Evolutionary conservation across 1,284 basidiomycete species (phyloP).

Genomic region (Gastroboletus turbinatus): DNA sequence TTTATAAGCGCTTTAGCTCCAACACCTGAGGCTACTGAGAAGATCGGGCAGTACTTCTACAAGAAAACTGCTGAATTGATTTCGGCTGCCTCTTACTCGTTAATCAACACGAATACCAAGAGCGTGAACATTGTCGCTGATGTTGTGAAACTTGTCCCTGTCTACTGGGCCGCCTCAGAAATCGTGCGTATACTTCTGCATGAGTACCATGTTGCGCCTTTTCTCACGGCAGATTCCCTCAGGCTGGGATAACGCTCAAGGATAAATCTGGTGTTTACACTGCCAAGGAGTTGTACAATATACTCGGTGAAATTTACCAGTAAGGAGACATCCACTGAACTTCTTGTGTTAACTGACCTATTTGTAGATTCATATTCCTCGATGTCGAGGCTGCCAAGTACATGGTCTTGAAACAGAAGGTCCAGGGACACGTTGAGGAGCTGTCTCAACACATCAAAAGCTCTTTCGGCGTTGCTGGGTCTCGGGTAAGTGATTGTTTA

Average conservation of each 20-base stretch:
- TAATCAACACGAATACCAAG: conserved; percentile 49
- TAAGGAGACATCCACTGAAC: conserved; percentile 33
- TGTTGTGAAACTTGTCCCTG: conserved; percentile 64
- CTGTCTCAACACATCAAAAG: conserved; percentile 58
- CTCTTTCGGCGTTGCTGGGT: conserved; percentile 34
- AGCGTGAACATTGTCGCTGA: conserved; percentile 71
- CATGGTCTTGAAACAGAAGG: conserved; percentile 52
- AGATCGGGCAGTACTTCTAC: conserved; percentile 60
- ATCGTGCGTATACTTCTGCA: conserved; percentile 47
- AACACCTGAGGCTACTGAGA: conserved; percentile 45
- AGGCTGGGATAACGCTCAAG: conserved; percentile 79
- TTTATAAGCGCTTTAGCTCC: conserved; percentile 49
- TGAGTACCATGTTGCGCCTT: neutral
- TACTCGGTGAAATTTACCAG: conserved; percentile 69
- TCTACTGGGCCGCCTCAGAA: conserved; percentile 67
- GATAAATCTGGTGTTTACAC: conserved; percentile 60
- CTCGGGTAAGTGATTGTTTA: conserved; percentile 19
- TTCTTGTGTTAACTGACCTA: neutral
- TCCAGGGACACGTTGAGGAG: conserved; percentile 49
- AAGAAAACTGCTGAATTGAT: conserved; percentile 60
- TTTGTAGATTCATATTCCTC: conserved; percentile 67
- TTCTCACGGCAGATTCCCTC: conserved; percentile 4
- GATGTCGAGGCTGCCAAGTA: conserved; percentile 59
- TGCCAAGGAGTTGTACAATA: conserved; percentile 57
- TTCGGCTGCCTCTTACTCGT: conserved; percentile 47